Base-by-base conservation (phyloP, 768 basidiomycete genomes). In the Filobasidium floriforme region DNA sequence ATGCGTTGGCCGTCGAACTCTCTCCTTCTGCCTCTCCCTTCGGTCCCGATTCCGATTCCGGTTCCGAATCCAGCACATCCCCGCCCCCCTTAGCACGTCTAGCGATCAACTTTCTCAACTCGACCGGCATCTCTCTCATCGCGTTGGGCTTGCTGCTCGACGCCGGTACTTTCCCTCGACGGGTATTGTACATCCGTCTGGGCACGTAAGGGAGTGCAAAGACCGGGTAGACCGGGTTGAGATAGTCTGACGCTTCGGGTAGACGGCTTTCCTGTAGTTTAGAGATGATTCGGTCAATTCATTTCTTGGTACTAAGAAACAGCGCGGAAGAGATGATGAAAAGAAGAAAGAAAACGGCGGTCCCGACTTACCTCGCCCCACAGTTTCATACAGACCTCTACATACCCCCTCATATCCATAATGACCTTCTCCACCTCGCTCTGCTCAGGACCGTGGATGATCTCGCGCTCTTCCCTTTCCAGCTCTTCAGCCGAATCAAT, bases 131-230 rank as follows among this genome's bases (percentile, higher is more conserved):
- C 46, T 49, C 46, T 14, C 37, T 37, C 51, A 46, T 26, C 60
- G 46, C 18, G 15, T 44, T 24, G 40, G 32, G 15, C 29, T 41
- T 29, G 28, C 9, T 37, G 32, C 32, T 32, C 14, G 67, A 32
- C 43, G 46, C 28, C 26, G 67, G 51, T 14, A 63, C 59, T 41
- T 60, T 60, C 4, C 67, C 67, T 54, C 64, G 63, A 15, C 63
- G 59, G 19, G 64, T 65, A 29, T 59, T 44, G 63, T 54, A 65
- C 7, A 65, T 65, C 37, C 63, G 44, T 61, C 37, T 32, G 9
- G 67, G 67, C 10, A 68, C 63, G 43, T 68, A 68, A 2, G 67
- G 62, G 2, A 60, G 41, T 26, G 64, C 57, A 41, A 65, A 29
- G 41, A 54, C 62, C 11, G 67, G 67, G 60, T 65, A 68, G 26